Evolutionary conservation across 2,329 filamentous ascomycete genomes (phyloP).

Genomic region (Phialocephala subalpina): DNA sequence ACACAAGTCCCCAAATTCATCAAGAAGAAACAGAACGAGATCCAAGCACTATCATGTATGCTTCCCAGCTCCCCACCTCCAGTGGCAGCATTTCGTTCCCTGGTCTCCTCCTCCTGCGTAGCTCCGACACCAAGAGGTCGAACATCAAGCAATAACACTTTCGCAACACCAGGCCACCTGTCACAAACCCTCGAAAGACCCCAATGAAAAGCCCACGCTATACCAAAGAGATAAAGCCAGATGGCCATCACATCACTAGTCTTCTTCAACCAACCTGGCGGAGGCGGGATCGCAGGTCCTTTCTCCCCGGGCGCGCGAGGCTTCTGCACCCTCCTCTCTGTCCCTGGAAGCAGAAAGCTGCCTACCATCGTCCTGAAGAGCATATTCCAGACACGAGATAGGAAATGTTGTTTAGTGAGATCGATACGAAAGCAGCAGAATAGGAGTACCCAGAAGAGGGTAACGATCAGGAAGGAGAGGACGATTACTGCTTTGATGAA

Average conservation of each 20-base stretch:
- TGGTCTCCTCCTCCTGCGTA: not conserved
- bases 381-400: not conserved
- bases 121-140: not conserved
- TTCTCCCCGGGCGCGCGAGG: not conserved
- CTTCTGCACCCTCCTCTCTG: not conserved
- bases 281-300: not conserved
- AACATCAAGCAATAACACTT: not conserved
- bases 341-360: not conserved
- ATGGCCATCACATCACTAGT: not conserved
- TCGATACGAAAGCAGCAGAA: not conserved
- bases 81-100: not conserved
- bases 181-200: not conserved
- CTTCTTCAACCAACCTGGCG: not conserved
- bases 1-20: conserved; percentile 8
- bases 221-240: not conserved
- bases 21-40: conserved; percentile 17
- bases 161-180: not conserved
- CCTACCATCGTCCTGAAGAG: no score
- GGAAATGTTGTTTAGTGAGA: not conserved
- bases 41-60: not conserved
- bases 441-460: not conserved
- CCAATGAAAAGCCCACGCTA: not conserved
- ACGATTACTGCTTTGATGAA: not conserved
- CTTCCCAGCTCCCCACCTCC: not conserved
- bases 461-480: not conserved